These are phyloP conservation scores for Royoungia palumana DNA, from an alignment of 768 basidiomycete genomes.

Conservation along the genomic window DNA sequence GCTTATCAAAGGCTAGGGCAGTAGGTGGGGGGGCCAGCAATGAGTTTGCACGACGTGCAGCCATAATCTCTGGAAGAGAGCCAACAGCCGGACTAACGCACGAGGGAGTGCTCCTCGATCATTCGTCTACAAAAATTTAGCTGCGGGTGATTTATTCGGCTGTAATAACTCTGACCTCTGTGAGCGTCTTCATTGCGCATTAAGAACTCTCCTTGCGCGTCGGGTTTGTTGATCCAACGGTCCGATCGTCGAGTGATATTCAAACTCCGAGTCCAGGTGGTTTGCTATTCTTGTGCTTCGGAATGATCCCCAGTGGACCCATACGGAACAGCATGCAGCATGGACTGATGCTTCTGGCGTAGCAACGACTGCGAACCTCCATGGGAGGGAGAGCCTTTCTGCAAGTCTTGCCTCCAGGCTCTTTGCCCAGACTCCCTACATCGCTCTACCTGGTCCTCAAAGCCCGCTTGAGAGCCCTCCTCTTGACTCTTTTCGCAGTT, in stretches of 20 bases:
- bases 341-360: neutral
- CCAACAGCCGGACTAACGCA: conserved; percentile 29
- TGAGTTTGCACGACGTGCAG: conserved; percentile 42
- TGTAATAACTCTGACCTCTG: too few relatives aligned
- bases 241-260: too few relatives aligned
- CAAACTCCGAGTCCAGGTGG: neutral
- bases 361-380: neutral
- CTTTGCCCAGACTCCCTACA: conserved; percentile 64
- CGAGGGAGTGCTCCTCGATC: conserved; percentile 63
- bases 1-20: conserved; percentile 48
- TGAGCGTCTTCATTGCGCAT: too few relatives aligned
- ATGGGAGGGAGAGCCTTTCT: conserved; percentile 77
- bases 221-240: too few relatives aligned
- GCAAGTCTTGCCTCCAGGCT: conserved; percentile 36
- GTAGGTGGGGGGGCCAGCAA: conserved; percentile 40
- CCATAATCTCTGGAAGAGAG: conserved; percentile 39
- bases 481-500: conserved; percentile 46
- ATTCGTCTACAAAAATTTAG: conserved; percentile 41
- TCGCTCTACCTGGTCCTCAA: conserved; percentile 51
- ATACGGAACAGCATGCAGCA: neutral
- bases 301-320: conserved; percentile 15
- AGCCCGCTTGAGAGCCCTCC: conserved; percentile 36
- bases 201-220: too few relatives aligned
- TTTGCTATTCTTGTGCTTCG: conserved; percentile 8
- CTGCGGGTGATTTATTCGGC: neutral